Conservation (phyloP, 176 grass and related monocot genomes). For the Cenchrus fungigraminus region DNA sequence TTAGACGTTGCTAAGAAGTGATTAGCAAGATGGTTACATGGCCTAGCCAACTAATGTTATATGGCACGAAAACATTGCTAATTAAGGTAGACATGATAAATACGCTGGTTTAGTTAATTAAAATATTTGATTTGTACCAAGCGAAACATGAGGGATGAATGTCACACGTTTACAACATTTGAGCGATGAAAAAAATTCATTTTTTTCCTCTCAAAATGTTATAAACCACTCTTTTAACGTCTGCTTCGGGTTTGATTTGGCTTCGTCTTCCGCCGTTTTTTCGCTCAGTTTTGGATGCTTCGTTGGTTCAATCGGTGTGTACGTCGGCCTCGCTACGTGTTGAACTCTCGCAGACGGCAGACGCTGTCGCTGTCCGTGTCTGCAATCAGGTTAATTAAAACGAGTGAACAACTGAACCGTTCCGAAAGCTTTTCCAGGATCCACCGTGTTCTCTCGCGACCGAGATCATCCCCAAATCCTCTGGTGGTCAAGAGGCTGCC, state of each 20-base stretch:
- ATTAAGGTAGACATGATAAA: no score
- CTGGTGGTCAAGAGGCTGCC: neutral
- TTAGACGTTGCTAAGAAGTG: no score
- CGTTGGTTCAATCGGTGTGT: neutral
- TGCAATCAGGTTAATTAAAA: neutral
- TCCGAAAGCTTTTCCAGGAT: neutral
- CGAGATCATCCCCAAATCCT: neutral
- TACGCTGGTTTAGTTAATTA: no score
- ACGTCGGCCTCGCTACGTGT: conserved; percentile 7
- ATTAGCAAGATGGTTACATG: no score
- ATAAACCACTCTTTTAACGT: no score
- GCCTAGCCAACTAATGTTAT: no score
- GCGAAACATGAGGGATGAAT: no score
- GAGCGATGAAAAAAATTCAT: no score
- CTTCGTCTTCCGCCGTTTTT: neutral
- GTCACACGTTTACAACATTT: no score
- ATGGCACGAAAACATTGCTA: no score
- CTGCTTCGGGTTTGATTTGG: conserved; percentile 11
- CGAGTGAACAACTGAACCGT: neutral
- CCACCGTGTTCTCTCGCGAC: neutral
- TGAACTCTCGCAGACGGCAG: neutral
- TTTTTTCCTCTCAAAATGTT: no score
- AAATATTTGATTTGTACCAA: no score
- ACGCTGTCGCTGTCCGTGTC: neutral
- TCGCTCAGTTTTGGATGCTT: neutral